Percentiles rank a stretch among this genome's conserved stretches.
phyloP scores from a whole-genome alignment of 331 rosid genomes.

The Rosa hybrid region DNA sequence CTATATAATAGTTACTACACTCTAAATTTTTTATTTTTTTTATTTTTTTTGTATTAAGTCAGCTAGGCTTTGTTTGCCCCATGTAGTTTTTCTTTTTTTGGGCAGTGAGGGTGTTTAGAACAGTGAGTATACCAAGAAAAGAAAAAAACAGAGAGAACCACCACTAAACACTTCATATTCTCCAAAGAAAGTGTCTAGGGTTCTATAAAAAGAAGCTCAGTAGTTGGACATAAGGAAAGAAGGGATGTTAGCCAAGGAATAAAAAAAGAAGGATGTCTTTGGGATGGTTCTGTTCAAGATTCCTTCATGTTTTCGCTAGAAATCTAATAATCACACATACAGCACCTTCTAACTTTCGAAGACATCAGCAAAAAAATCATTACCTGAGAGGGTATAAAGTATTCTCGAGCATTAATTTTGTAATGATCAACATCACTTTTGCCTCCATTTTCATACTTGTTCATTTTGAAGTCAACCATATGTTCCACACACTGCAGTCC shows the following conservation, averaged over 20 bases:
- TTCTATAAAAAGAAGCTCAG: background rate
- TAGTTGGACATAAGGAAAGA: background rate
- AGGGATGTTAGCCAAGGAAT: background rate
- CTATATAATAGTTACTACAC: too few species aligned
- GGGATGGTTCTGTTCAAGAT: background rate
- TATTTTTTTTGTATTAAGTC: too few species aligned
- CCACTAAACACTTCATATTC: background rate
- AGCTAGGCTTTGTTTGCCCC: too few species aligned
- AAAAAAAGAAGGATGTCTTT: background rate
- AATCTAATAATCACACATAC: background rate
- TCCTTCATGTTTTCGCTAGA: background rate
- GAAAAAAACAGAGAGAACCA: background rate
- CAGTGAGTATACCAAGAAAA: background rate
- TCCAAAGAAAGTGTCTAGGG: background rate
- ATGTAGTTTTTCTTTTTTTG: background rate
- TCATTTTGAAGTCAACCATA: slow-evolving; percentile 68
- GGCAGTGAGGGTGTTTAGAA: background rate
- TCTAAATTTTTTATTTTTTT: too few species aligned
- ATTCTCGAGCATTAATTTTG: slow-evolving; percentile 84
- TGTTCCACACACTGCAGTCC: slow-evolving; percentile 84
- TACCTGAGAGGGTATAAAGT: slow-evolving; percentile 87
- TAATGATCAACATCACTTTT: slow-evolving; percentile 39
- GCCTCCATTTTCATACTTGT: slow-evolving; percentile 50
- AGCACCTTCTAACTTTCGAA: background rate
- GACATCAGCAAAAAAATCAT: slow-evolving; percentile 5